Conservation (phyloP, 306 rosid genomes). For the Vigna trinervia region DNA sequence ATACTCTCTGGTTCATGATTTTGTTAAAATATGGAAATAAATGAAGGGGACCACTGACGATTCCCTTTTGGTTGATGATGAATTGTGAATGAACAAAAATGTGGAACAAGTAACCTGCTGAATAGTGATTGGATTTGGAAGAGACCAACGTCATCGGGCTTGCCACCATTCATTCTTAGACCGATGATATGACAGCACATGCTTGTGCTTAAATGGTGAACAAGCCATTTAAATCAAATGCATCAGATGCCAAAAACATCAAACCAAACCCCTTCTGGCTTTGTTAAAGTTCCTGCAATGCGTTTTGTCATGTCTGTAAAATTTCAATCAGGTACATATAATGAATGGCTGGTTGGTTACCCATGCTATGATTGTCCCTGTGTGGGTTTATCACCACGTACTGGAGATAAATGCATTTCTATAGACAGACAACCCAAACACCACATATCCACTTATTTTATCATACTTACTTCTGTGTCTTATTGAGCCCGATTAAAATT, state of each 20-base stretch:
- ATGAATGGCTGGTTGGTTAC: background rate
- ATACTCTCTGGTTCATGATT: background rate
- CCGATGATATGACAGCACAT: slow-evolving; percentile 1
- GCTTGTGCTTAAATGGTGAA: background rate
- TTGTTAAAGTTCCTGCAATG: background rate
- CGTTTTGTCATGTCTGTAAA: slow-evolving; percentile 33
- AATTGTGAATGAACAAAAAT: slow-evolving; percentile 21
- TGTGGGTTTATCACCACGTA: slow-evolving; percentile 18
- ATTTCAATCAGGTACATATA: background rate
- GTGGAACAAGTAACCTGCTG: slow-evolving; percentile 12
- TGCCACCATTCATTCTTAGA: slow-evolving; percentile 37
- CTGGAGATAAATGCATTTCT: background rate
- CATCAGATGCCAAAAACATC: slow-evolving; percentile 22
- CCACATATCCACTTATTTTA: background rate
- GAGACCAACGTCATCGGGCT: slow-evolving; percentile 5
- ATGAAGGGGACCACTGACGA: slow-evolving; percentile 36
- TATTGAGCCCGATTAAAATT: background rate
- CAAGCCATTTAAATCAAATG: background rate
- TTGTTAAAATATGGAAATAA: slow-evolving; percentile 5
- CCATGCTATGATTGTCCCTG: background rate
- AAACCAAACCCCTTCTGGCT: slow-evolving; percentile 29
- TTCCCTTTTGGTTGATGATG: slow-evolving; percentile 40
- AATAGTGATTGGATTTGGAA: slow-evolving; percentile 28
- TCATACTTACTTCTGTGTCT: too few species aligned
- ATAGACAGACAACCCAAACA: background rate